Evolutionary conservation across 805 yeast genomes (phyloP).

Genomic region (Brettanomyces anomalus): DNA sequence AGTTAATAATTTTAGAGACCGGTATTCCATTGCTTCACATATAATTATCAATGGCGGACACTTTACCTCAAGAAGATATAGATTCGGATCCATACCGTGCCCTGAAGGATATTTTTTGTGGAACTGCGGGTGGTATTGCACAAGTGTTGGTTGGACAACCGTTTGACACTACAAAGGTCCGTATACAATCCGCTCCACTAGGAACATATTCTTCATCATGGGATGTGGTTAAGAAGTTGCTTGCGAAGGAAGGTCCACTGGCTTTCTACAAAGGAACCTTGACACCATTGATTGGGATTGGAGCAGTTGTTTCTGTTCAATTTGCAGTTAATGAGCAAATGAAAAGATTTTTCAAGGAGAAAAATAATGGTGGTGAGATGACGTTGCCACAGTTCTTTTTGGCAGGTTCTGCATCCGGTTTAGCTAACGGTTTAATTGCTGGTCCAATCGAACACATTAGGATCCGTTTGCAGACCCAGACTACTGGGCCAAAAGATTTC

Average conservation of each 20-base stretch:
- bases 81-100: constrained; percentile 30
- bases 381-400: constrained; percentile 59
- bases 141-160: constrained; percentile 97
- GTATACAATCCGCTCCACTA: constrained; percentile 79
- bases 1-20: no score
- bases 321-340: constrained; percentile 91
- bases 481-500: constrained; percentile 34
- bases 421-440: constrained; percentile 82
- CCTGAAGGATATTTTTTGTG: constrained; percentile 74
- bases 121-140: constrained; percentile 92
- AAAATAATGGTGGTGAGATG: constrained; percentile 36
- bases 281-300: constrained; percentile 93
- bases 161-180: constrained; percentile 88
- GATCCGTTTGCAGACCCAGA: constrained; percentile 87
- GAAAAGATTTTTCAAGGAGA: constrained; percentile 63
- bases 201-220: constrained; percentile 57
- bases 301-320: constrained; percentile 95
- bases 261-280: constrained; percentile 93
- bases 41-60: no score
- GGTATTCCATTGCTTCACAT: no score
- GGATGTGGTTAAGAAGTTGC: constrained; percentile 65
- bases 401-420: constrained; percentile 88
- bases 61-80: no score
- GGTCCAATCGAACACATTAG: constrained; percentile 94
- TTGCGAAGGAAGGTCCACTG: constrained; percentile 70